phyloP scores from a whole-genome alignment of 2,329 filamentous ascomycete species.

The Biscogniauxia marginata region DNA sequence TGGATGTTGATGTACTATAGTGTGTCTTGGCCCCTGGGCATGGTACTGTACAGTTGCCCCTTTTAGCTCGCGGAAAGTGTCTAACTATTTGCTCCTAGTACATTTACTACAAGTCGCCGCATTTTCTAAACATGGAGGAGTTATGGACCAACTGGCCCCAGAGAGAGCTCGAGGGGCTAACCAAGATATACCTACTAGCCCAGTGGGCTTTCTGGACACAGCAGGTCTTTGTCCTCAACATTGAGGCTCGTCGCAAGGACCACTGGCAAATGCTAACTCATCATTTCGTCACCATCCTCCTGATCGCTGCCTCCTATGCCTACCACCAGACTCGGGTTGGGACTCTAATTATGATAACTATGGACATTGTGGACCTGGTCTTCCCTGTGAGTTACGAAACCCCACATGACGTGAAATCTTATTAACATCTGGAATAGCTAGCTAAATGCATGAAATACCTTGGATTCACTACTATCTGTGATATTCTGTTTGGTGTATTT shows the following conservation, averaged over 20 bases:
- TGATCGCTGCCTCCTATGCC: constrained; percentile 78
- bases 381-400: constrained; percentile 64
- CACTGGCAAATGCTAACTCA: constrained; percentile 94
- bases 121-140: constrained; percentile 71
- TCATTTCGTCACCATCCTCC: constrained; percentile 79
- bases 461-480: constrained; percentile 72
- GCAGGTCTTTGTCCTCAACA: constrained; percentile 87
- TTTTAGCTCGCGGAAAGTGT: background rate
- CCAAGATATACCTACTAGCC: constrained; percentile 87
- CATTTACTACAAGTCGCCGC: constrained; percentile 71
- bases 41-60: constrained; percentile 56
- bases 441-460: constrained; percentile 93
- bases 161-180: constrained; percentile 67
- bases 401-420: background rate
- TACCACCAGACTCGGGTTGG: constrained; percentile 84
- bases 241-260: constrained; percentile 90
- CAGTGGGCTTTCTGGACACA: constrained; percentile 92
- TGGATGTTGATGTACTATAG: constrained; percentile 84
- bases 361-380: constrained; percentile 88
- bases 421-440: constrained; percentile 46
- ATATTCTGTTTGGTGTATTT: constrained; percentile 79
- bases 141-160: constrained; percentile 85
- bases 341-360: constrained; percentile 81
- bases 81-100: constrained; percentile 51
- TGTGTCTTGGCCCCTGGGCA: constrained; percentile 76